phyloP scores from a whole-genome alignment of 1,284 basidiomycete genomes.

The Austroboletus niveus region DNA sequence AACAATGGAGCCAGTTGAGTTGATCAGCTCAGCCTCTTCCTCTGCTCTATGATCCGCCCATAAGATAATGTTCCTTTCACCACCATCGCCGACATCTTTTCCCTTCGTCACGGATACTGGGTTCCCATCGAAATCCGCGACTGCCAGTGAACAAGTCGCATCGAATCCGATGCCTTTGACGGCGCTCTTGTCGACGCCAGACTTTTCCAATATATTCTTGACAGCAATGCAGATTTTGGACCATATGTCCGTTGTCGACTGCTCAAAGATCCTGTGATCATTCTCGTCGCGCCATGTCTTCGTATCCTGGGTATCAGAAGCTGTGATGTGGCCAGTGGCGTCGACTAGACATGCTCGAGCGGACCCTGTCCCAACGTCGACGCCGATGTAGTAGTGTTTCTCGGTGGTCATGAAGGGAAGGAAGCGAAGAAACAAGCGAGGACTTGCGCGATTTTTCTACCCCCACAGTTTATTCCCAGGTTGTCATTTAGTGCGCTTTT shows the following conservation, averaged over 20 bases:
- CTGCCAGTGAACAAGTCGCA: conserved; percentile 95
- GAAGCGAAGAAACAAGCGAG: neutral
- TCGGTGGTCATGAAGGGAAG: conserved; percentile 25
- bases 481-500: conserved; percentile 1
- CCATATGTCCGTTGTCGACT: conserved; percentile 91
- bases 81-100: conserved; percentile 57
- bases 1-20: conserved; percentile 79
- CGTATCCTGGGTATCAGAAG: conserved; percentile 77
- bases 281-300: conserved; percentile 81
- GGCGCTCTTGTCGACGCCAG: conserved; percentile 57
- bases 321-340: conserved; percentile 72
- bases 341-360: conserved; percentile 86
- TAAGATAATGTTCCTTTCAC: conserved; percentile 80
- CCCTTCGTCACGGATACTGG: conserved; percentile 84
- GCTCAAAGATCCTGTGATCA: conserved; percentile 94
- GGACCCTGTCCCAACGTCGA: conserved; percentile 90
- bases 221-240: conserved; percentile 69
- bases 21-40: conserved; percentile 89
- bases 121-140: conserved; percentile 71
- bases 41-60: conserved; percentile 97
- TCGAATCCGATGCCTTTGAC: conserved; percentile 96
- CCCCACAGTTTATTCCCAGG: neutral
- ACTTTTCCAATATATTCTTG: conserved; percentile 62
- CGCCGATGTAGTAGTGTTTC: conserved; percentile 58
- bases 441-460: too few relatives aligned